These are phyloP conservation scores for Diaporthe ilicicola DNA, from an alignment of 2,329 filamentous ascomycete genomes.

Conservation along the genomic window DNA sequence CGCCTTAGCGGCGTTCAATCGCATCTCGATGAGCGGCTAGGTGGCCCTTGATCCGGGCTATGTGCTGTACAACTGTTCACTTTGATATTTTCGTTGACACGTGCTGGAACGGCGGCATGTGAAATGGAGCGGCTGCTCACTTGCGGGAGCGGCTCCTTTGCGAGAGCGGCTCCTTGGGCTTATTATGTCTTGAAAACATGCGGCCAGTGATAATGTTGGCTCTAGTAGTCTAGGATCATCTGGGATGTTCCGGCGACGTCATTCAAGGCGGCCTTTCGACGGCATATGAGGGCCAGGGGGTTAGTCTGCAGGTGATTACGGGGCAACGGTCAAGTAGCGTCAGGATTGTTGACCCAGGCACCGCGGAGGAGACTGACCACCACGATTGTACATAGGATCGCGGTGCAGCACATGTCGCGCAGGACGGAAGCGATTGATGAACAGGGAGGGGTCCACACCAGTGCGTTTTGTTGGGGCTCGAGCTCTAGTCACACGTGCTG, in stretches of 20 bases:
- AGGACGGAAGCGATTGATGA: neutral
- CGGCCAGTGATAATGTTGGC: neutral
- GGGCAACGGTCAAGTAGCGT: neutral
- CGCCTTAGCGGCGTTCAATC: neutral
- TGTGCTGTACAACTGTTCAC: neutral
- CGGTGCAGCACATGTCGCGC: neutral
- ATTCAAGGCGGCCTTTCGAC: neutral
- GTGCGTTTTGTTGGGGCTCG: conserved; percentile 5
- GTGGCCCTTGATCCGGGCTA: neutral
- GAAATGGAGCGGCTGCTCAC: neutral
- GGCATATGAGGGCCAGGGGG: neutral
- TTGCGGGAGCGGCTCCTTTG: neutral
- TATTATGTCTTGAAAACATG: neutral
- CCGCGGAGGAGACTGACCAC: too few relatives aligned
- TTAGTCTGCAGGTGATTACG: neutral
- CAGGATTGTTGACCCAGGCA: neutral
- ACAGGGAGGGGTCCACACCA: neutral
- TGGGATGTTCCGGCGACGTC: neutral
- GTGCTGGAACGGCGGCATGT: neutral
- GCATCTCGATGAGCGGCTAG: neutral
- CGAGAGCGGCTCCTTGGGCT: neutral
- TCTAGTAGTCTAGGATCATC: neutral
- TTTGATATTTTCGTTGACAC: neutral
- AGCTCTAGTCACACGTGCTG: neutral
- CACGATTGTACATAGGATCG: neutral